Evolutionary conservation across 2,329 filamentous ascomycete genomes (phyloP).

Genomic region (Stachybotrys elegans): DNA sequence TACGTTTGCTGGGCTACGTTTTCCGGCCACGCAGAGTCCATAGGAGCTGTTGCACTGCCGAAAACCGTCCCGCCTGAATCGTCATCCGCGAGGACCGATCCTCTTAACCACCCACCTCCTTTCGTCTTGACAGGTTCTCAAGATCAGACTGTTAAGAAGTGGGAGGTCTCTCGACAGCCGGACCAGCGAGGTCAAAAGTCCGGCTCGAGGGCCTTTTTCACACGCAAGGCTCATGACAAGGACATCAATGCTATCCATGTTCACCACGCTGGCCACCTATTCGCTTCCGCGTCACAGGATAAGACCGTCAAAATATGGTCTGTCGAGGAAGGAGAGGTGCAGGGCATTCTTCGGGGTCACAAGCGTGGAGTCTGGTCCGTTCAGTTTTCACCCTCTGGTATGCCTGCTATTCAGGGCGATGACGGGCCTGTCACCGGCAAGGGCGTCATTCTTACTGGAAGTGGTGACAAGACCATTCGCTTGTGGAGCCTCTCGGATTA

Average conservation of each 20-base stretch:
- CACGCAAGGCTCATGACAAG: slow-evolving; percentile 94
- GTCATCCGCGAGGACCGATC: slow-evolving; percentile 66
- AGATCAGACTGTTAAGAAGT: slow-evolving; percentile 91
- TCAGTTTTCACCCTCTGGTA: slow-evolving; percentile 76
- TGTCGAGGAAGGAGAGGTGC: slow-evolving; percentile 78
- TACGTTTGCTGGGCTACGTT: slow-evolving; percentile 79
- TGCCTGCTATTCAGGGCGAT: slow-evolving; percentile 67
- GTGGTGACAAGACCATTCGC: slow-evolving; percentile 93
- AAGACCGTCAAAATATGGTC: slow-evolving; percentile 98
- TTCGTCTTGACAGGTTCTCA: slow-evolving; percentile 91
- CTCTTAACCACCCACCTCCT: slow-evolving; percentile 72
- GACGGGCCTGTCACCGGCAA: slow-evolving; percentile 69
- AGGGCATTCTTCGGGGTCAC: slow-evolving; percentile 88
- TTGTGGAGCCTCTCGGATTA: slow-evolving; percentile 93
- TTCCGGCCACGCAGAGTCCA: slow-evolving; percentile 87
- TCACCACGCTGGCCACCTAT: slow-evolving; percentile 68
- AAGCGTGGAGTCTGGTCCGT: slow-evolving; percentile 95
- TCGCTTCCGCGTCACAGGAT: slow-evolving; percentile 95
- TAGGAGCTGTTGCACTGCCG: slow-evolving; percentile 84
- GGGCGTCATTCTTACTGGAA: slow-evolving; percentile 82
- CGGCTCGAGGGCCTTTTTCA: slow-evolving; percentile 67
- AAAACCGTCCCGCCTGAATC: slow-evolving; percentile 61
- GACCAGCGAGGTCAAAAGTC: slow-evolving; percentile 41
- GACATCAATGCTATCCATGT: slow-evolving; percentile 95
- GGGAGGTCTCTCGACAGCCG: slow-evolving; percentile 66